Percentiles rank a stretch among this genome's conserved stretches.
Evolutionary conservation across 164 flowering plant species (phyloP).

Genomic region (Amborella trichopoda): DNA sequence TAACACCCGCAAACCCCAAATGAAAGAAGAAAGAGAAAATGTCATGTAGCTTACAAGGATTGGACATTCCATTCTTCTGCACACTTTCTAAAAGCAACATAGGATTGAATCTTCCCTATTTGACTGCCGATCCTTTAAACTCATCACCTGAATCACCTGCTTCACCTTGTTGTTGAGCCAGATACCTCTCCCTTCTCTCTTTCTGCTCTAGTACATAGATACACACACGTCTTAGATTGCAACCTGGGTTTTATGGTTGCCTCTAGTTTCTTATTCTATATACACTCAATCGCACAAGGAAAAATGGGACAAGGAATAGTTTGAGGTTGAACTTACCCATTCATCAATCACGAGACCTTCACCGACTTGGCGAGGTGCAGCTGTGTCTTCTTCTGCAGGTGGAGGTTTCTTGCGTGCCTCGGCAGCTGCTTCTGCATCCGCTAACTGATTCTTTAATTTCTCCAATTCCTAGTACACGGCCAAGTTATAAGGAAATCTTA

Average conservation of each 20-base stretch:
- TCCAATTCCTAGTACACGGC: not conserved
- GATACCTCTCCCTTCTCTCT: not conserved
- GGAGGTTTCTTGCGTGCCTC: not conserved
- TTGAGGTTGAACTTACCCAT: not conserved
- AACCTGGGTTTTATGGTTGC: not conserved
- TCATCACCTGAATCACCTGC: too few species aligned
- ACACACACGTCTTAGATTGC: not conserved
- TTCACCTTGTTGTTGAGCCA: slow-evolving; percentile 1
- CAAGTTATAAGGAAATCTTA: too few species aligned
- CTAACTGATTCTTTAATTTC: not conserved
- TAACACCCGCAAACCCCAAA: too few species aligned
- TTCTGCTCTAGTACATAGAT: not conserved
- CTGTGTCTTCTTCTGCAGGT: not conserved
- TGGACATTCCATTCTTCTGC: too few species aligned
- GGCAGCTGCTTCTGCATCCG: not conserved
- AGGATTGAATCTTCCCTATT: too few species aligned
- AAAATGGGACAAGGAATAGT: not conserved
- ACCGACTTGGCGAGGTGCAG: not conserved
- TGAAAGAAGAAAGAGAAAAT: too few species aligned
- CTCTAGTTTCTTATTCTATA: not conserved
- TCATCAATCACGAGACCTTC: not conserved
- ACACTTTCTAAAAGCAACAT: too few species aligned
- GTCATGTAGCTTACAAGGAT: too few species aligned
- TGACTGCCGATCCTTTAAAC: too few species aligned
- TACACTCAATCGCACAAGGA: not conserved